A percentile compares a stretch with the other conserved stretches of the same genome.
phyloP scores from a whole-genome alignment of 148 eudicot species.

The Euryodendron excelsum region DNA sequence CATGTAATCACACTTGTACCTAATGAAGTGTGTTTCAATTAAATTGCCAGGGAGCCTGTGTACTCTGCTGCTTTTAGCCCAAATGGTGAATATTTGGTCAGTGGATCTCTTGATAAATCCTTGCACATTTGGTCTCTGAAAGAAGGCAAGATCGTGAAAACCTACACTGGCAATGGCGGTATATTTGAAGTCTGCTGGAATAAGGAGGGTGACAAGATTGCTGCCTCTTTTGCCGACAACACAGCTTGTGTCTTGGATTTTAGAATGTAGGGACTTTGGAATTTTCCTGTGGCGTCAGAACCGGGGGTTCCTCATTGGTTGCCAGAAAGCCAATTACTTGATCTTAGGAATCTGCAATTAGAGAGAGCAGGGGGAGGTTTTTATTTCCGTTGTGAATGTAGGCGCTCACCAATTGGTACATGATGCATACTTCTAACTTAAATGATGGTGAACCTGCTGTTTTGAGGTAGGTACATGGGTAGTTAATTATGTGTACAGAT shows the following conservation, averaged over 20 bases:
- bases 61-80: slow-evolving; percentile 91
- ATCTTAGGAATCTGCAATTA: background rate
- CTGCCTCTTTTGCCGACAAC: slow-evolving; percentile 81
- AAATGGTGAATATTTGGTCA: slow-evolving; percentile 76
- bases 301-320: background rate
- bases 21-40: background rate
- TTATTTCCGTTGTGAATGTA: too few species aligned
- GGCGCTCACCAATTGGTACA: too few species aligned
- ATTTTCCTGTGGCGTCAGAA: background rate
- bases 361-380: background rate
- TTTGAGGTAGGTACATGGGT: too few species aligned
- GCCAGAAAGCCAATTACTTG: background rate
- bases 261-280: slow-evolving; percentile 34
- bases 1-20: background rate
- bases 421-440: too few species aligned
- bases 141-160: slow-evolving; percentile 71
- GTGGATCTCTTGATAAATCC: slow-evolving; percentile 77
- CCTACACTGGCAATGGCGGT: slow-evolving; percentile 71
- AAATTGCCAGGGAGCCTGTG: slow-evolving; percentile 76
- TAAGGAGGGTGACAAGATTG: slow-evolving; percentile 80
- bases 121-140: slow-evolving; percentile 79
- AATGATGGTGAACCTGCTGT: too few species aligned
- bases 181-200: slow-evolving; percentile 97
- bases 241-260: slow-evolving; percentile 65
- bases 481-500: too few species aligned